phyloP scores from a whole-genome alignment of 169 alveolate genomes.

The Eimeria tenella region DNA sequence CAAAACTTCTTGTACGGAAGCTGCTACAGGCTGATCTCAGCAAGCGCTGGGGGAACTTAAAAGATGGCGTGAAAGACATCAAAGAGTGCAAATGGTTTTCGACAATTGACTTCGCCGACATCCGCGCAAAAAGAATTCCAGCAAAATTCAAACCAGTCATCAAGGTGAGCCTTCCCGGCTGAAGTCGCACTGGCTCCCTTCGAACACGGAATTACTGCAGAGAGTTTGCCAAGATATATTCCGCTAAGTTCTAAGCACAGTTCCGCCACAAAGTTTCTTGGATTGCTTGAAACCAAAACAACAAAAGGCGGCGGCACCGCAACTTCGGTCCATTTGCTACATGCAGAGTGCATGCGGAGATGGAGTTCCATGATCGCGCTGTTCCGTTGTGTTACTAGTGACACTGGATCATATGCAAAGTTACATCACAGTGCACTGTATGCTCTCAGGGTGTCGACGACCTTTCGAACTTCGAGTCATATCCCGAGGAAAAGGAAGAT shows the following conservation, averaged over 20 bases:
- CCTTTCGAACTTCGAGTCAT: conserved; percentile 78
- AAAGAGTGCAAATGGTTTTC: conserved; percentile 92
- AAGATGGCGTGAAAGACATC: conserved; percentile 96
- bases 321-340: too few species aligned
- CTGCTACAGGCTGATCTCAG: conserved; percentile 95
- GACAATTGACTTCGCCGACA: conserved; percentile 74
- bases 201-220: too few species aligned
- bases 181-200: not conserved
- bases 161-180: conserved; percentile 15
- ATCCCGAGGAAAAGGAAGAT: conserved; percentile 80
- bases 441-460: conserved; percentile 68
- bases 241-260: too few species aligned
- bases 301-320: too few species aligned
- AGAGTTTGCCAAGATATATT: too few species aligned
- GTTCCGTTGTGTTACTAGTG: too few species aligned
- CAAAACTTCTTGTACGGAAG: conserved; percentile 90
- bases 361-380: too few species aligned
- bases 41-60: conserved; percentile 96
- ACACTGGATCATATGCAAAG: too few species aligned
- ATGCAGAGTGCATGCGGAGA: too few species aligned
- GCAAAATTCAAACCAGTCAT: conserved; percentile 77
- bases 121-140: conserved; percentile 61
- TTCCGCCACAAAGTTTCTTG: too few species aligned
- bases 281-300: too few species aligned
- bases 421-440: too few species aligned